Evolutionary conservation across 225 moss, liverwort and hornwort species (phyloP).

Genomic region (Lunularia cruciata): DNA sequence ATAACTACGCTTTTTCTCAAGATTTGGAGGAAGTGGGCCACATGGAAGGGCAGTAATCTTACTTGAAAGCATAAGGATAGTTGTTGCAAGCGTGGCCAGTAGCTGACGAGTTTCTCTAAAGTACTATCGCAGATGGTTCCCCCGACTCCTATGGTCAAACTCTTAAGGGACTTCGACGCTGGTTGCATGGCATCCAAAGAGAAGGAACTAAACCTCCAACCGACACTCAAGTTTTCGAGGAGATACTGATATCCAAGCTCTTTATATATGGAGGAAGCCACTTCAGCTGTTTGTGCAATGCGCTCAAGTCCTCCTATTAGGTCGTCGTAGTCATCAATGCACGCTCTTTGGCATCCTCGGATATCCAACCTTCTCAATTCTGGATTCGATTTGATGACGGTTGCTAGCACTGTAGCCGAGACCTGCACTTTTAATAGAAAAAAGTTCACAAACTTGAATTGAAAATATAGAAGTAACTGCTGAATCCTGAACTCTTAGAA

Average conservation of each 20-base stretch:
- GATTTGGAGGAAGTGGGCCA: neutral
- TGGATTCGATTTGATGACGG: conserved; percentile 52
- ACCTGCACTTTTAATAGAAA: conserved; percentile 41
- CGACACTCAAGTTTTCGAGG: conserved; percentile 61
- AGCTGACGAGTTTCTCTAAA: conserved; percentile 41
- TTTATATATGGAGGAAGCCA: conserved; percentile 26
- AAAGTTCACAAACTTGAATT: neutral
- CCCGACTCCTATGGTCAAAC: conserved; percentile 61
- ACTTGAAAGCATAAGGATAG: conserved; percentile 70
- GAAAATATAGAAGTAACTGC: no score
- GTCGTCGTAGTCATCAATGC: conserved; percentile 26
- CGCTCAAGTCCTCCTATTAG: neutral
- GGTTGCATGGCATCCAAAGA: conserved; percentile 41
- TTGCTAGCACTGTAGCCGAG: conserved; percentile 48
- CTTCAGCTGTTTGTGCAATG: neutral
- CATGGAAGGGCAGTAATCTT: conserved; percentile 4
- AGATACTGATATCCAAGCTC: conserved; percentile 28
- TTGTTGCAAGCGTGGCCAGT: conserved; percentile 45
- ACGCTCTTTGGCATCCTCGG: conserved; percentile 55
- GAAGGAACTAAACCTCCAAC: conserved; percentile 60
- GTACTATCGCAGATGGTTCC: conserved; percentile 47
- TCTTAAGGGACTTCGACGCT: conserved; percentile 35
- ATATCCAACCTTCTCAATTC: conserved; percentile 53
- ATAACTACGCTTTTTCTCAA: neutral
- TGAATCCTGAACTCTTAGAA: no score